phyloP scores from a whole-genome alignment of 345 rosid species.

The Nasturtium officinale region DNA sequence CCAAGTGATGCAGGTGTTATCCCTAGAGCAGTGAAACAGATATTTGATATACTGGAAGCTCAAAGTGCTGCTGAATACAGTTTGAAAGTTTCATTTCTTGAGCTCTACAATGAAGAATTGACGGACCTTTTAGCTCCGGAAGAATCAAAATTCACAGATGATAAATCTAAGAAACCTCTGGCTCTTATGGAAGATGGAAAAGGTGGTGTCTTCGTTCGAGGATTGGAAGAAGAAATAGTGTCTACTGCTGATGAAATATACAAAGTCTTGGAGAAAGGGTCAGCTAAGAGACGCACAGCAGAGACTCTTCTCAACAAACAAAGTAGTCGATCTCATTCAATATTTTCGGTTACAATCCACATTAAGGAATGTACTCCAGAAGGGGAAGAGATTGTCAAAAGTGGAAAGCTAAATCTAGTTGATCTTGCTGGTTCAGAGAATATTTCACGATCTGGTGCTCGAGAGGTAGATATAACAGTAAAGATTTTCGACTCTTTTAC shows the following conservation, averaged over 20 bases:
- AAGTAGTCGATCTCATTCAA: constrained; percentile 98
- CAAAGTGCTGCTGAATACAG: constrained; percentile 96
- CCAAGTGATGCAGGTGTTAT: constrained; percentile 98
- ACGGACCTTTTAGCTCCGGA: constrained; percentile 94
- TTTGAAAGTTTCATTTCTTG: constrained; percentile 96
- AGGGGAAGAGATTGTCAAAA: constrained; percentile 98
- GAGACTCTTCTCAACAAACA: constrained; percentile 99
- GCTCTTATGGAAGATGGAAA: constrained; percentile 99
- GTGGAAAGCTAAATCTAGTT: constrained; percentile 97
- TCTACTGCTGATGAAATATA: constrained; percentile 95
- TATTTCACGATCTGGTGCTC: constrained; percentile 97
- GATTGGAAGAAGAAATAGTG: constrained; percentile 97
- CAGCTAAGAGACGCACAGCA: constrained; percentile 96
- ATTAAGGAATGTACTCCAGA: constrained; percentile 97
- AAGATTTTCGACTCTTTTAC: no score
- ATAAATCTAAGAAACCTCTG: constrained; percentile 89
- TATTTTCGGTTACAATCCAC: constrained; percentile 96
- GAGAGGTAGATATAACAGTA: constrained; percentile 65
- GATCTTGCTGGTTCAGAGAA: constrained; percentile 99
- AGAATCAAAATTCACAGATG: constrained; percentile 83
- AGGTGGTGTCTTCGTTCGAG: constrained; percentile 94
- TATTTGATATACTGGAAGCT: constrained; percentile 87
- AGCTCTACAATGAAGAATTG: constrained; percentile 95
- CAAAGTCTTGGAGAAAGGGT: constrained; percentile 95
- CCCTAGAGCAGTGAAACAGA: constrained; percentile 92